A percentile compares a stretch with the other conserved stretches of the same genome.
phyloP scores from a whole-genome alignment of 768 basidiomycete species.

The Lactarius quietus region DNA sequence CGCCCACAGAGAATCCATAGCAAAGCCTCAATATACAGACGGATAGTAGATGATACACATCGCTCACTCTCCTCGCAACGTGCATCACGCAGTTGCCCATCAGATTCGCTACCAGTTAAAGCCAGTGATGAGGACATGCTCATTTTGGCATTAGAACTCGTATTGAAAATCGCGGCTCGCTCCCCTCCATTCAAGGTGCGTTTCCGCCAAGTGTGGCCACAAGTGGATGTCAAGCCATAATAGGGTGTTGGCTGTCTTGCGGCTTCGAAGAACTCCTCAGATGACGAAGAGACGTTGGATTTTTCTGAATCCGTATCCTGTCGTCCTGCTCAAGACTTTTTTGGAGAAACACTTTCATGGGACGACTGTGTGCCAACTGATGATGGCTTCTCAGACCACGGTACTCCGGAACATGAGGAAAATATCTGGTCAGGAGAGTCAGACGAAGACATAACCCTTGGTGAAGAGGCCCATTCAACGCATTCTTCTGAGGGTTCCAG shows the following conservation, averaged over 20 bases:
- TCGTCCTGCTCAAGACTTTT: conserved; percentile 4
- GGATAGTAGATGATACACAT: background rate
- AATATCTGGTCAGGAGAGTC: conserved; percentile 9
- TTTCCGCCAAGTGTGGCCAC: background rate
- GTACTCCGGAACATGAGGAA: background rate
- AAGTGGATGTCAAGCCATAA: background rate
- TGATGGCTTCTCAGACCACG: background rate
- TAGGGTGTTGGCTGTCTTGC: background rate
- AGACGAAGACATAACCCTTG: background rate
- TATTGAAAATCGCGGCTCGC: conserved; percentile 16
- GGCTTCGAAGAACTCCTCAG: background rate
- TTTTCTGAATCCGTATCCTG: conserved; percentile 1
- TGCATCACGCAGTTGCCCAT: background rate
- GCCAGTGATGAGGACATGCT: conserved; percentile 9
- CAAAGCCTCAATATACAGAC: conserved; percentile 7
- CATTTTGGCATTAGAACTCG: conserved; percentile 20
- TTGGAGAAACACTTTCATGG: background rate
- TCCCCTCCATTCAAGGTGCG: conserved; percentile 17
- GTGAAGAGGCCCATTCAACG: background rate
- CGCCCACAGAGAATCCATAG: conserved; percentile 8
- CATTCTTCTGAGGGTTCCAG: background rate
- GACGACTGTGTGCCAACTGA: conserved; percentile 2
- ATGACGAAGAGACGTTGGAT: background rate
- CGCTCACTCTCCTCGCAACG: background rate
- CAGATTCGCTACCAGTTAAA: background rate